Conservation (phyloP, 2,329 filamentous ascomycete genomes). For the Arthroderma sp. region DNA sequence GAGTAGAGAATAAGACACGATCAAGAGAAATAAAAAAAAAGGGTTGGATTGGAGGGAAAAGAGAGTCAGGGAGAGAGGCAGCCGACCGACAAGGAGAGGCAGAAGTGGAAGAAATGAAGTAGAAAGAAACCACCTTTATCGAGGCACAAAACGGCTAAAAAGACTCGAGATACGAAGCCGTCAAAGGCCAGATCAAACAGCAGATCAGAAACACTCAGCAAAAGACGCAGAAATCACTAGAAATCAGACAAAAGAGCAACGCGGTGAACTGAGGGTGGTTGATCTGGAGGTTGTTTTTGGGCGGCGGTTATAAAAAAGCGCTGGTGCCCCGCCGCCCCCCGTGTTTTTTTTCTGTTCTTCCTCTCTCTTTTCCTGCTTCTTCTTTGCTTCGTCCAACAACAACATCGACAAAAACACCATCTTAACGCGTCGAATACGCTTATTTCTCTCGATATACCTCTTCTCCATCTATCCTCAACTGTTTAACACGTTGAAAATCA, state of each 20-base stretch:
- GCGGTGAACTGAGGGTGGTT: background rate
- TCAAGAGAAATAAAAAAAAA: background rate
- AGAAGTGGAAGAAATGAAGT: constrained; percentile 6
- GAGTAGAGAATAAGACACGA: background rate
- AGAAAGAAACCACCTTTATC: constrained; percentile 1
- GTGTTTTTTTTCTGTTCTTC: constrained; percentile 21
- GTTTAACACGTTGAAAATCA: constrained; percentile 4
- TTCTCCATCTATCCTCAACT: constrained; percentile 10
- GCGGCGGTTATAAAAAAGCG: constrained; percentile 8
- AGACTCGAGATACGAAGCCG: too few species aligned
- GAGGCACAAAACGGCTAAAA: too few species aligned
- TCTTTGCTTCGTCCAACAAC: constrained; percentile 18
- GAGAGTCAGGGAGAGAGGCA: constrained; percentile 11
- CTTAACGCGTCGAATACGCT: constrained; percentile 2
- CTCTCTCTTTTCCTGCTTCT: constrained; percentile 21
- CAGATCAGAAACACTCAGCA: too few species aligned
- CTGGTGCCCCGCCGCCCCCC: constrained; percentile 8
- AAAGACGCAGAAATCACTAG: background rate
- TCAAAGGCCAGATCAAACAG: too few species aligned
- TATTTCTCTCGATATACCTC: constrained; percentile 9
- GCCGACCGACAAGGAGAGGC: constrained; percentile 10
- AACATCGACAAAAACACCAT: constrained; percentile 5
- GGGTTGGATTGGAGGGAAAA: constrained; percentile 1
- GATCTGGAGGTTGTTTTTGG: constrained; percentile 1
- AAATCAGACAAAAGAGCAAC: background rate